Base-by-base conservation (phyloP, 257 asterid genomes). In the Salvia rosmarinus region DNA sequence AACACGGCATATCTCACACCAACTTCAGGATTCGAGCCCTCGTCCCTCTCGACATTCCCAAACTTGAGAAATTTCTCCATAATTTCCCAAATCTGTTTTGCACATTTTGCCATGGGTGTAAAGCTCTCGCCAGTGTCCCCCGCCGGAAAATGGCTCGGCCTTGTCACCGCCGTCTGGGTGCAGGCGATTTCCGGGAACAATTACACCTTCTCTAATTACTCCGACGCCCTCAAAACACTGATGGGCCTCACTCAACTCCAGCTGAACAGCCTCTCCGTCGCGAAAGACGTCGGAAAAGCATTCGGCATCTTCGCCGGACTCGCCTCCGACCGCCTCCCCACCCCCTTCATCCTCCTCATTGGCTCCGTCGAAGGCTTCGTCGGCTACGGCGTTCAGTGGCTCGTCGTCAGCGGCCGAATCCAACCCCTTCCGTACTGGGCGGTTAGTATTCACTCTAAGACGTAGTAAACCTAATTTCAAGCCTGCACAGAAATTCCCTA, bases 351-450 rank as follows among this genome's bases (percentile, higher is more conserved):
- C 20, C 90, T 95, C 47, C 85, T 95, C 30, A 95, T 95, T 16
- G 99, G 98, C 19, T 76, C 90, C 6, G 1, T 91, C 17, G 98
- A 95, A 84, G 99, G 99, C 0, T 79, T 95, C 65, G 11, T 95
- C 39, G 99, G 97, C 47, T 95, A 91, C 62, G 99, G 98, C 58
- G 97, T 88, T 1, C 99, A 95, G 77, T 95, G 98, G 98, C 96
- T 95, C 58, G 96, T 95, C 52, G 98, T 95, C 12, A 91, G 99
- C 81, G 71, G 86, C 20, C 88, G 90, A 4, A 95, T 95, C 50
- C 86, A 87, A 57, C 98, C 99, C 3, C 88, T 95, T 0, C 99
- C 99, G 6, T 95, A 95, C 68, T 91, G 98, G 99, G 89, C 83
- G 0, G 91, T 88, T 65, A 78, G 88, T 75, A 11, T 10, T 39